A percentile compares a stretch with the other conserved stretches of the same genome.
Conservation (phyloP, 768 basidiomycete genomes). For the Mrakia hoshinonis region DNA sequence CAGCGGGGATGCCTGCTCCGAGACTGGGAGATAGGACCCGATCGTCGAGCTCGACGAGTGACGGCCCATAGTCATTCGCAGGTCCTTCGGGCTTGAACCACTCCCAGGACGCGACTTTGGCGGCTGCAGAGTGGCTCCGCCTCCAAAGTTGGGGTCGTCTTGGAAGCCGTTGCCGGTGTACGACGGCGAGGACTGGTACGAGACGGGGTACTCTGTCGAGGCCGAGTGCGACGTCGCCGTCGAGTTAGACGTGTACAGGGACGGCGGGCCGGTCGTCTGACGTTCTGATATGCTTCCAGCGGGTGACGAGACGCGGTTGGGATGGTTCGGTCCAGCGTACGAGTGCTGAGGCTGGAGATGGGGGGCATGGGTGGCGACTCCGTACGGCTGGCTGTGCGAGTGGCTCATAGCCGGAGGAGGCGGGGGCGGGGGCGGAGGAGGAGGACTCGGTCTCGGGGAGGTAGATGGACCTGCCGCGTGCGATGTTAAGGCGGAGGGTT, state of each 20-base stretch:
- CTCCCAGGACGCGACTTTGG: neutral
- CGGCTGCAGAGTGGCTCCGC: neutral
- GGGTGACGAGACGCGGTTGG: neutral
- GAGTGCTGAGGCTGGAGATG: neutral
- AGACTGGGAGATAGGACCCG: slow-evolving; percentile 3
- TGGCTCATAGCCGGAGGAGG: neutral
- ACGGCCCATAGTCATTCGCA: neutral
- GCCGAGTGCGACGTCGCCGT: neutral
- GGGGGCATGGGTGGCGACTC: neutral
- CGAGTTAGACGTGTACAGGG: slow-evolving; percentile 6
- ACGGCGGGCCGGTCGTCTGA: neutral
- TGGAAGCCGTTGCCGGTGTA: slow-evolving; percentile 1
- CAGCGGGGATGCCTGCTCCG: slow-evolving; percentile 6
- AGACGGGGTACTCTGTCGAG: neutral
- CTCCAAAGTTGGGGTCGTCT: slow-evolving; percentile 1
- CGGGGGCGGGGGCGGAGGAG: neutral
- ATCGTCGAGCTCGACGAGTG: slow-evolving; percentile 1
- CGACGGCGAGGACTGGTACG: neutral
- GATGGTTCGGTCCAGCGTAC: slow-evolving; percentile 1
- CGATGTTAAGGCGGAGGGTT: neutral
- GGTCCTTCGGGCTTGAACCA: neutral
- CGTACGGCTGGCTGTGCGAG: neutral
- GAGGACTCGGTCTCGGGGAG: neutral
- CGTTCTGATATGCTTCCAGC: neutral
- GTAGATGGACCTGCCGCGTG: neutral